Percentiles rank a stretch among this genome's conserved stretches.
These are phyloP conservation scores for Halenospora varia DNA, from an alignment of 495 filamentous ascomycete genomes.

Conservation along the genomic window DNA sequence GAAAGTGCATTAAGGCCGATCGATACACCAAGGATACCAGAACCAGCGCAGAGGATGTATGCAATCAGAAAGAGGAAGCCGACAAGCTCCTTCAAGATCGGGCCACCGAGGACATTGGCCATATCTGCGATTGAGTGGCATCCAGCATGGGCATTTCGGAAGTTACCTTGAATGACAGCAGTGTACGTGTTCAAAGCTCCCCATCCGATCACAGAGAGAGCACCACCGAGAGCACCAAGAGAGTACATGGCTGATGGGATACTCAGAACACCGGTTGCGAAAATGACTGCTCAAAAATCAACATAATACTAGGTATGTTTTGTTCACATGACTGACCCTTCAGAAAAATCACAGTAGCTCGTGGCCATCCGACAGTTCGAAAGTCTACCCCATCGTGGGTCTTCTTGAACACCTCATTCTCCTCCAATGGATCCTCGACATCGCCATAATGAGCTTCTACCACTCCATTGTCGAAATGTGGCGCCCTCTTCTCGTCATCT, in stretches of 20 bases:
- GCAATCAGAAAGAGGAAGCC: slow-evolving; percentile 42
- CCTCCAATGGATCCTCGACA: slow-evolving; percentile 27
- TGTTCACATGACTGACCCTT: slow-evolving; percentile 28
- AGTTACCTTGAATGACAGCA: slow-evolving; percentile 32
- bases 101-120: slow-evolving; percentile 32
- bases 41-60: slow-evolving; percentile 43
- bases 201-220: slow-evolving; percentile 39
- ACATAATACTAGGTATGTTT: not conserved
- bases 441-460: slow-evolving; percentile 16
- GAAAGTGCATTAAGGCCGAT: slow-evolving; percentile 48
- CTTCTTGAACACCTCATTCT: slow-evolving; percentile 49
- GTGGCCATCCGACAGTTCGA: slow-evolving; percentile 54
- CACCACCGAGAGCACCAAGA: slow-evolving; percentile 37
- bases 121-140: slow-evolving; percentile 39
- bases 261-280: slow-evolving; percentile 40
- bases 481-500: slow-evolving; percentile 17
- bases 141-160: slow-evolving; percentile 32
- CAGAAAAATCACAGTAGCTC: slow-evolving; percentile 52
- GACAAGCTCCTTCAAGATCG: slow-evolving; percentile 29
- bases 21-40: slow-evolving; percentile 47
- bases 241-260: slow-evolving; percentile 34
- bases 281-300: slow-evolving; percentile 32
- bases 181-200: slow-evolving; percentile 36
- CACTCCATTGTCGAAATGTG: slow-evolving; percentile 3
- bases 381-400: slow-evolving; percentile 48